Evolutionary conservation across 495 filamentous ascomycete species (phyloP), one percentile per base, ranked within the genome.

Genomic region (Penicillium manginii): DNA sequence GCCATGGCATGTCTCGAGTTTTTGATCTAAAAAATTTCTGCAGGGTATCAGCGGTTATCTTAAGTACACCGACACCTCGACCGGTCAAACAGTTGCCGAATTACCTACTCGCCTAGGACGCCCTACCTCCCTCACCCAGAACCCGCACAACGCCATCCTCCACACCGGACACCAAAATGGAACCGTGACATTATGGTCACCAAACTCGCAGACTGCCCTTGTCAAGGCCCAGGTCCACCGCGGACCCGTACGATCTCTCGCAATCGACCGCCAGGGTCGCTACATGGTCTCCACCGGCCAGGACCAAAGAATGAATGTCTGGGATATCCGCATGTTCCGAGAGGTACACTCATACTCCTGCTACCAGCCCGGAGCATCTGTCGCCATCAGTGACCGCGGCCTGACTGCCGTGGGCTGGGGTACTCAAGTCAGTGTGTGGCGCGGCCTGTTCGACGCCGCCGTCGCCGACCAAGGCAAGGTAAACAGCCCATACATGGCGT

Each of bases 281-380:
- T 98, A 98, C 76, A 98, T 98, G 93, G 91, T 96, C 14, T 89
- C 93, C 1, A 87, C 91, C 2, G 96, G 94, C 5, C 91, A 96
- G 63, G 94, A 98, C 71, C 79, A 84, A 55, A 90, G 88, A 67
- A 97, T 98, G 92, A 85, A 88, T 22, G 87, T 98, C 17, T 98
- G 96, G 91, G 94, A 98, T 71, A 88, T 98, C 62, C 88, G 94
- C 19, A 96, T 89, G 81, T 96, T 92, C 75, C 90, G 89, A 53
- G 89, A 96, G 67, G 89, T 98, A 15, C 90, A 96, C 72, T 90
- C 81, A 59, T 97, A 97, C 78, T 93, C 91, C 57, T 90, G 91
- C 53, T 85, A 88, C 45, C 84, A 89, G 51, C 96, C 96, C 7
- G 92, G 90, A n/a, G 86, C 90, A 18, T 87, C 88, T 4, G 77